phyloP scores from a whole-genome alignment of 1,284 basidiomycete genomes.

The Farysia itapuensis region DNA sequence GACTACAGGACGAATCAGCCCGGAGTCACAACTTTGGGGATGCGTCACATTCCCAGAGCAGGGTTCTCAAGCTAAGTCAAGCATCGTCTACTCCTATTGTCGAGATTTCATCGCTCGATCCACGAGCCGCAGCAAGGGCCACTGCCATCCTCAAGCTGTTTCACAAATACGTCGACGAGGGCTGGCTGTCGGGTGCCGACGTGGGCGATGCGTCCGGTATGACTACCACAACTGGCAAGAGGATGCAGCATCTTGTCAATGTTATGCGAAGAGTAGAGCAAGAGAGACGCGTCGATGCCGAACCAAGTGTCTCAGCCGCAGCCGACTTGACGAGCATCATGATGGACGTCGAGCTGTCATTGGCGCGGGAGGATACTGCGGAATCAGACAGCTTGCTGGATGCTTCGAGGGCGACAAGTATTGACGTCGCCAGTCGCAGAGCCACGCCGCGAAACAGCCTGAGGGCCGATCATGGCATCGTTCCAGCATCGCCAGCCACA shows the following conservation, averaged over 20 bases:
- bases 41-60: constrained; percentile 29
- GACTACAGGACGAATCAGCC: not conserved
- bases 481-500: constrained; percentile 11
- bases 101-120: constrained; percentile 48
- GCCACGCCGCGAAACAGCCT: too few species aligned
- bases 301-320: not conserved
- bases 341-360: constrained; percentile 27
- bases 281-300: not conserved
- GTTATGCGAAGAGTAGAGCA: constrained; percentile 13
- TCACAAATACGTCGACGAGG: constrained; percentile 52
- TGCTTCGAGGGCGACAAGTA: constrained; percentile 10
- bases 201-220: constrained; percentile 12
- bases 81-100: constrained; percentile 43
- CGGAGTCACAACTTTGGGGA: constrained; percentile 3
- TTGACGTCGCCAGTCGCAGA: not conserved
- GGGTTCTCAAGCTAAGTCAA: constrained; percentile 41
- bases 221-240: not conserved
- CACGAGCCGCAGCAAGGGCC: constrained; percentile 44
- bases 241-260: constrained; percentile 22
- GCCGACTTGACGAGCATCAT: constrained; percentile 23
- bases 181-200: constrained; percentile 25
- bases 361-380: constrained; percentile 17
- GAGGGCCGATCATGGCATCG: too few species aligned
- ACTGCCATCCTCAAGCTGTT: constrained; percentile 53
- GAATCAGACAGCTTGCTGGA: constrained; percentile 15